phyloP scores from a whole-genome alignment of 371 early-diverging fungal genomes.

The Mortierella sp. region DNA sequence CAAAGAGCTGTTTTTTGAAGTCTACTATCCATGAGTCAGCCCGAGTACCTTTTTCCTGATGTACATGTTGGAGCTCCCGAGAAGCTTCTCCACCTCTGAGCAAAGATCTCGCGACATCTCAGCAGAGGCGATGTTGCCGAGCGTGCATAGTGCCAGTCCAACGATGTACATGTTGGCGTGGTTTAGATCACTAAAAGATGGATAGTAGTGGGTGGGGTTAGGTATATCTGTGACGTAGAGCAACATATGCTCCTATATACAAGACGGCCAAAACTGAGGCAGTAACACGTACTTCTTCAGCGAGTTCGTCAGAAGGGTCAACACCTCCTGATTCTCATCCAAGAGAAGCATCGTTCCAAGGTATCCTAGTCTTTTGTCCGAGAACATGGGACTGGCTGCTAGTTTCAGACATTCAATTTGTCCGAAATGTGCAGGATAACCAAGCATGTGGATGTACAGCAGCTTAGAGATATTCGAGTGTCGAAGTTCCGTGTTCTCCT shows the following conservation, averaged over 20 bases:
- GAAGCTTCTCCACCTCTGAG: conserved; percentile 92
- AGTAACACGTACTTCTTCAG: conserved; percentile 84
- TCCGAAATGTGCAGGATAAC: conserved; percentile 98
- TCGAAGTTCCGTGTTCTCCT: conserved; percentile 86
- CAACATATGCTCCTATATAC: neutral
- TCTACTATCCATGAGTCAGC: no score
- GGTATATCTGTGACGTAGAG: conserved; percentile 26
- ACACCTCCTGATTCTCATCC: conserved; percentile 96
- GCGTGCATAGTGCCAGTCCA: conserved; percentile 94
- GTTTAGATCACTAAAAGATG: conserved; percentile 86
- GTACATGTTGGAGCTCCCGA: conserved; percentile 92
- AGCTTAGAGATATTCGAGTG: conserved; percentile 95
- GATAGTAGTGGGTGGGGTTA: conserved; percentile 10
- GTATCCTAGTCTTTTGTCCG: conserved; percentile 97
- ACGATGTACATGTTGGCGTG: conserved; percentile 94
- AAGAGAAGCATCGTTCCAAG: conserved; percentile 96
- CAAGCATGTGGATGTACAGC: conserved; percentile 97
- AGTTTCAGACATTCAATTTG: conserved; percentile 98
- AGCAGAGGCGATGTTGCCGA: conserved; percentile 94
- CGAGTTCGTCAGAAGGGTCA: conserved; percentile 97
- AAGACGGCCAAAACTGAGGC: no score
- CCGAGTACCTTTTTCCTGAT: conserved; percentile 92
- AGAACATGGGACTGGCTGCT: conserved; percentile 91
- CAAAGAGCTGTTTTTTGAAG: no score
- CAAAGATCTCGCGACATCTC: conserved; percentile 97